Base-by-base conservation (phyloP, 2,329 filamentous ascomycete genomes). In the Fusarium sambucinum region DNA sequence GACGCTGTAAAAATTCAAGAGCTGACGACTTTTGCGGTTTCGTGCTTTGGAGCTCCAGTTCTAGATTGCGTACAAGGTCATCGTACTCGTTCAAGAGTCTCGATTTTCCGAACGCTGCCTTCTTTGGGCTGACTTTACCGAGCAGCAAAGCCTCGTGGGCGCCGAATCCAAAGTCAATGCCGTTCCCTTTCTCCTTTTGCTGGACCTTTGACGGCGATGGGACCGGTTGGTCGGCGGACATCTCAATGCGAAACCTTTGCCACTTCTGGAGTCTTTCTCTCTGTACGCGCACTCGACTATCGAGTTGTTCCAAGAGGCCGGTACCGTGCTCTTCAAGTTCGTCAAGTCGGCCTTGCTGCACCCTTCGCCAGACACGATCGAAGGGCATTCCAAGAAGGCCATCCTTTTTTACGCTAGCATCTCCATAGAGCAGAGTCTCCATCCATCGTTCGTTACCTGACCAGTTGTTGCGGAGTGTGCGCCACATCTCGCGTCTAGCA, bases 391-490 rank as follows among this genome's bases (percentile, higher is more conserved):
- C 85, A 16, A 97, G 76, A n/a, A 96, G 81, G 0, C 83, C 85
- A 63, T 92, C 90, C 32, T 82, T 85, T 27, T 81, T 81, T 3
- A 83, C 79, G 10, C 81, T 81, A 21, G 83, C 81, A 45, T 92
- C 90, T 3, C 92, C 92, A 51, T 90, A 84, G 0, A 96, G 76
- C 21, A 97, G 80, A 3, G 87, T 83, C 47, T 92, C 86, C 71
- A 92, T 85, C 90, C 93, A 95, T 57, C 87, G 85, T 61, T 90
- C 87, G 73, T 90, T 88, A 3, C 93, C 94, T 16, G 92, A 84
- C 94, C 94, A 97, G 69, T 93, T 92, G 63, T 89, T 89, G 35
- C 86, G 84, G 30, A 94, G 80, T 4, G 86, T 83, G 41, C 86
- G 86, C 70, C 89, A 85, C 58, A 93, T 80, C 38, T 87, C 81